Evolutionary conservation across 805 yeast genomes (phyloP).

Genomic region (Candida xyloterini): DNA sequence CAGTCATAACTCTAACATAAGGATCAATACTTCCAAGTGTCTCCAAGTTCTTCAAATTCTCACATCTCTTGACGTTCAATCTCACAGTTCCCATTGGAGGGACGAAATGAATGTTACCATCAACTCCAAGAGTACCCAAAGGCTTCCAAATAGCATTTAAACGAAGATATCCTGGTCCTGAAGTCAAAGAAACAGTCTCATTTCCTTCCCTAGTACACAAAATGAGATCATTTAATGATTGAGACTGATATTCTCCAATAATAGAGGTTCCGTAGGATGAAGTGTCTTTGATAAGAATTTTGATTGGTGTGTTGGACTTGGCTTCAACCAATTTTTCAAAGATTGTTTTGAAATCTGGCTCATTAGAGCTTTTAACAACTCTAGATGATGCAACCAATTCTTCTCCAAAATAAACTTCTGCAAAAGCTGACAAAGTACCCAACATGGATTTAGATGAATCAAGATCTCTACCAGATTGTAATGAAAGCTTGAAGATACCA

Average conservation of each 20-base stretch:
- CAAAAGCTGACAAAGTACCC: slow-evolving; percentile 61
- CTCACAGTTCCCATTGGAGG: slow-evolving; percentile 69
- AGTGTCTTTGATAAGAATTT: slow-evolving; percentile 59
- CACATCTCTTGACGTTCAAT: slow-evolving; percentile 54
- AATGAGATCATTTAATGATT: slow-evolving; percentile 52
- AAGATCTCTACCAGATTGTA: slow-evolving; percentile 59
- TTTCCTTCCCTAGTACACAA: slow-evolving; percentile 49
- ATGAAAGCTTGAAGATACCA: slow-evolving; percentile 64
- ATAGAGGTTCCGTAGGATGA: slow-evolving; percentile 46
- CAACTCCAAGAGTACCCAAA: slow-evolving; percentile 50
- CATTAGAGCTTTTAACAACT: slow-evolving; percentile 62
- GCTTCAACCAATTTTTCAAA: slow-evolving; percentile 61
- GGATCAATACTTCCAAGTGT: slow-evolving; percentile 76
- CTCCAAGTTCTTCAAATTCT: slow-evolving; percentile 53
- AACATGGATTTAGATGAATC: slow-evolving; percentile 49
- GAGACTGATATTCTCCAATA: slow-evolving; percentile 52
- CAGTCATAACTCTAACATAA: slow-evolving; percentile 56
- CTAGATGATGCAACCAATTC: slow-evolving; percentile 56
- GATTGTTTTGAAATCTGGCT: slow-evolving; percentile 67
- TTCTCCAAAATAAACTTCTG: slow-evolving; percentile 60
- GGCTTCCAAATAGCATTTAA: slow-evolving; percentile 71
- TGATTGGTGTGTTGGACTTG: slow-evolving; percentile 53
- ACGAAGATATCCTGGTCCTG: slow-evolving; percentile 54
- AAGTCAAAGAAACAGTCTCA: slow-evolving; percentile 43
- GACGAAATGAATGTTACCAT: slow-evolving; percentile 36